Evolutionary conservation across 495 filamentous ascomycete species (phyloP), one percentile per base, ranked within the genome.

Genomic region (Thozetella sp.): DNA sequence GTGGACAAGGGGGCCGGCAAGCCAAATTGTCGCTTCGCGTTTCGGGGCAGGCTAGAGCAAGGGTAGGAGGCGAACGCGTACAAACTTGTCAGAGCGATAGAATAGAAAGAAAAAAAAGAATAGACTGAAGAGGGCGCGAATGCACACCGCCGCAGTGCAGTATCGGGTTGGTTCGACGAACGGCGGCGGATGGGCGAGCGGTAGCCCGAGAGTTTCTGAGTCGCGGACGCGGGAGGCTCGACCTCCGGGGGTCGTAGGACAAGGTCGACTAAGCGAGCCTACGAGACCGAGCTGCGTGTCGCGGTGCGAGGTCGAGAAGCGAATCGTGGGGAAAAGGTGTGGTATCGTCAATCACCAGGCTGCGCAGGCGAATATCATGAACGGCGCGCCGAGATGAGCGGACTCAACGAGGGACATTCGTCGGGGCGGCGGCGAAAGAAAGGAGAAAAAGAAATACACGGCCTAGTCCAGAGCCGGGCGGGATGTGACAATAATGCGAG

Each of bases 141-240:
- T 15, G 4, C 10, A 10, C n/a, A 48, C 43, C 9, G n/a, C 43
- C 4, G 43, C n/a, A 10, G n/a, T 13, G 43, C 3, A 20, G 9
- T 4, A 48, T 48, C n/a, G n/a, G 6, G 6, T 6, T 6, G 17
- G 30, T 37, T 37, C n/a, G n/a, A n/a, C n/a, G n/a, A n/a, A n/a
- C n/a, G n/a, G n/a, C n/a, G n/a, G n/a, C n/a, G n/a, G n/a, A n/a
- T n/a, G n/a, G n/a, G n/a, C n/a, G n/a, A n/a, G n/a, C n/a, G n/a
- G n/a, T n/a, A n/a, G n/a, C n/a, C n/a, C n/a, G n/a, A n/a, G n/a
- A n/a, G n/a, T n/a, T n/a, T n/a, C n/a, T n/a, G n/a, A n/a, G n/a
- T n/a, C n/a, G n/a, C n/a, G n/a, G n/a, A n/a, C n/a, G n/a, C n/a
- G 43, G 43, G 43, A 48, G 43, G 43, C 43, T 48, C 43, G 43